These are phyloP conservation scores for Bryum argenteum DNA, from an alignment of 225 moss, liverwort and hornwort species.

Conservation along the genomic window DNA sequence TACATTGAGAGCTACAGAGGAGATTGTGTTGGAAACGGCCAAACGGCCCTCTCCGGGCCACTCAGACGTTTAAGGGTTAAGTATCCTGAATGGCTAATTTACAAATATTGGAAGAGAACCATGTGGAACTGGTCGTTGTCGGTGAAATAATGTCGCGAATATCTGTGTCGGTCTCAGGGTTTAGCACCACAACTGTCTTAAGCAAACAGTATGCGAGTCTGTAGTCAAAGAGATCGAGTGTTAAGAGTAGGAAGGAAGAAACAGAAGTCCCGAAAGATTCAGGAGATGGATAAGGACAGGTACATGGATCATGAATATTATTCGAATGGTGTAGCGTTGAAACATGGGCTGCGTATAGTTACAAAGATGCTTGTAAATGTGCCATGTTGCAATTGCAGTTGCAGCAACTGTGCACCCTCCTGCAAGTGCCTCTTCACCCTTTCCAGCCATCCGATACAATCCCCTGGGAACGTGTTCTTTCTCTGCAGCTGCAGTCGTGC, in stretches of 20 bases:
- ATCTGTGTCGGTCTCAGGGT: not conserved
- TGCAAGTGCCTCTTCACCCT: constrained; percentile 21
- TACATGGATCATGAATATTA: constrained; percentile 92
- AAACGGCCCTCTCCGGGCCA: too few species aligned
- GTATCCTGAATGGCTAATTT: too few species aligned
- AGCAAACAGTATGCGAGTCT: not conserved
- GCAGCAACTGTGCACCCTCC: constrained; percentile 61
- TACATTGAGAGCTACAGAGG: too few species aligned
- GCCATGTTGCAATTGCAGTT: constrained; percentile 53
- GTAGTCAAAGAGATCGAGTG: too few species aligned
- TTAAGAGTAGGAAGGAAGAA: not conserved
- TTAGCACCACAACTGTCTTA: not conserved
- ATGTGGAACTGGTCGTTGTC: not conserved
- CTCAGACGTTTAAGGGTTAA: too few species aligned
- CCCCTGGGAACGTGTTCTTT: not conserved
- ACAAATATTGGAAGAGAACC: not conserved
- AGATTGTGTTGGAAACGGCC: too few species aligned
- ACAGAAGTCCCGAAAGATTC: not conserved
- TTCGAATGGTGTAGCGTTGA: constrained; percentile 86
- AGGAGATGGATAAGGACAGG: not conserved
- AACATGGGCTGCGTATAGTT: constrained; percentile 79
- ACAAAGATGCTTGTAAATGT: constrained; percentile 80
- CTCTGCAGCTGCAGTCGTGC: not conserved
- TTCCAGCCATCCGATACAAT: constrained; percentile 19
- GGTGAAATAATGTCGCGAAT: not conserved